Percentiles rank a stretch among this genome's conserved stretches.
Conservation (phyloP, 2,329 filamentous ascomycete genomes). For the Epichloe coenophiala region DNA sequence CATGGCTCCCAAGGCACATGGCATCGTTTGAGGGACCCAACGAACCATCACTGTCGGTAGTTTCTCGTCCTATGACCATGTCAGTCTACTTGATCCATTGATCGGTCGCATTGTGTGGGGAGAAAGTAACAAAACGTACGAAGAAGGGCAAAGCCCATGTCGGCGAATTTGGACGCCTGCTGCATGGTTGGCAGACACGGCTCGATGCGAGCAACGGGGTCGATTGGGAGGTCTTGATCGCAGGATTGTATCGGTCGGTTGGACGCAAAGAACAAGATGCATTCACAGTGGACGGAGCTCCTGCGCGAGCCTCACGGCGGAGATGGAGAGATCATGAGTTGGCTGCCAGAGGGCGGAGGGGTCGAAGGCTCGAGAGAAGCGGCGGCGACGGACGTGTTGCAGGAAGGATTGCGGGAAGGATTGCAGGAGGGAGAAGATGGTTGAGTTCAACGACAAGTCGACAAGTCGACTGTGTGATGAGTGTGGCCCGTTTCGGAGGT, state of each 20-base stretch:
- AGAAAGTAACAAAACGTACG: constrained; percentile 11
- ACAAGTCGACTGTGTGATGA: too few species aligned
- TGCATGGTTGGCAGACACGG: constrained; percentile 9
- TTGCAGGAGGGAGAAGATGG: too few species aligned
- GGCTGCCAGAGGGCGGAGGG: not conserved
- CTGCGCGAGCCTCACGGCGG: constrained; percentile 13
- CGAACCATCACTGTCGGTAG: constrained; percentile 22
- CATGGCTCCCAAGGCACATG: not conserved
- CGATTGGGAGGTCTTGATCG: not conserved
- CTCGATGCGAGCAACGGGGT: not conserved
- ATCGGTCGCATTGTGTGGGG: not conserved
- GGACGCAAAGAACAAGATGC: not conserved
- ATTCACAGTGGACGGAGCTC: constrained; percentile 3
- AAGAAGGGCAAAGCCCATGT: constrained; percentile 19
- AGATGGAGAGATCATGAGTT: constrained; percentile 11
- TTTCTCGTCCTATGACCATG: constrained; percentile 8
- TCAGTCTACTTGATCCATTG: constrained; percentile 1
- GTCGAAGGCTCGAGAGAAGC: not conserved
- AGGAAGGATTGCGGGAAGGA: too few species aligned
- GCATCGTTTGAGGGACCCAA: not conserved
- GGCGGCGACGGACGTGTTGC: not conserved
- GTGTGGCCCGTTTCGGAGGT: too few species aligned
- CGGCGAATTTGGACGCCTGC: constrained; percentile 13
- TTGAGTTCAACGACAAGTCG: not conserved
- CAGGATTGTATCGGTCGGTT: not conserved